Conservation (phyloP, 2,329 filamentous ascomycete species). For the Torrubiella hemipterigena region DNA sequence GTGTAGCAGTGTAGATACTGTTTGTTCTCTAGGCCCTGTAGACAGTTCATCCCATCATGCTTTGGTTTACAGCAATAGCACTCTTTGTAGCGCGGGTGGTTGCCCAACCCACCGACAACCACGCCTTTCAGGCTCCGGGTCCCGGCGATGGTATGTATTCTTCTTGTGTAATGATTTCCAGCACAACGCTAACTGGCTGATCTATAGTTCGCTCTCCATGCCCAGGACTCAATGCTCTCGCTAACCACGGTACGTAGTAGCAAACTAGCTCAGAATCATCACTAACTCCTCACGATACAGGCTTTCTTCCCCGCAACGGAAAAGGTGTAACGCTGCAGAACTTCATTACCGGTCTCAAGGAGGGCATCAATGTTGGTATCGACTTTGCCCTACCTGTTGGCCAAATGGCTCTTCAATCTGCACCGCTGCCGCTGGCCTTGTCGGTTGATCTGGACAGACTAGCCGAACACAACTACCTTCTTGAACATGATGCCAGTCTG, state of each 20-base stretch:
- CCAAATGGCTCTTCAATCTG: background rate
- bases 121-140: background rate
- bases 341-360: background rate
- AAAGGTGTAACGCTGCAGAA: background rate
- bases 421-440: background rate
- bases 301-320: background rate
- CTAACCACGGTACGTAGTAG: background rate
- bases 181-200: background rate
- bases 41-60: background rate
- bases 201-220: background rate
- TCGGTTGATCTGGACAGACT: background rate
- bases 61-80: background rate
- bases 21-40: background rate
- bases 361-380: background rate
- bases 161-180: too few species aligned
- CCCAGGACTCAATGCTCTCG: background rate
- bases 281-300: background rate
- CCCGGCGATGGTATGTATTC: background rate
- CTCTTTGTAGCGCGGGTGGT: background rate
- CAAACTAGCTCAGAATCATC: background rate
- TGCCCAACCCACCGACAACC: background rate
- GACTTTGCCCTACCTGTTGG: background rate
- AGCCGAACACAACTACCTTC: background rate
- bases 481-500: background rate
- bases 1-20: background rate